Evolutionary conservation across 78 protist species (phyloP), one percentile per base, ranked within the genome.

Genomic region (Pirum gemmata): DNA sequence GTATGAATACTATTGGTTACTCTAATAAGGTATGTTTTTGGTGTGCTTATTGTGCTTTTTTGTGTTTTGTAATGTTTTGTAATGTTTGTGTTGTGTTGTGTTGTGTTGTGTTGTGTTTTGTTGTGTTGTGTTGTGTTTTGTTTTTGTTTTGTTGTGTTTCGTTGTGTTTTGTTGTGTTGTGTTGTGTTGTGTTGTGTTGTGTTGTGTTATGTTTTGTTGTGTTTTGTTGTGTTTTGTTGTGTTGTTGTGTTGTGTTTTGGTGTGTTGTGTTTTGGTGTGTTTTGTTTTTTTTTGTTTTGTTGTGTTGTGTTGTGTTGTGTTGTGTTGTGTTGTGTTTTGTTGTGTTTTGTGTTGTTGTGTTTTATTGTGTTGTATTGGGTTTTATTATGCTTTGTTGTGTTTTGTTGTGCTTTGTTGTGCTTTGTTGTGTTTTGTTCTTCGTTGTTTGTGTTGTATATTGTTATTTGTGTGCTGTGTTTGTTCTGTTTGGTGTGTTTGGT

Each of bases 1-100:
- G 89, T 41, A 67, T 67, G 89, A 86, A 86, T 61, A 38, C 51
- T 73, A 37, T 86, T 34, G 89, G 89, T 61, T 76, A 51, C 13
- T 51, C 67, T 51, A 13, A 51, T 21, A 51, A 51, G 67, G 67
- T 51, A 13, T 51, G 31, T 5, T 13, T 51, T 51, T 51, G 5
- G 67, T 51, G 67, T 13, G 67, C 13, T 51, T 13, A 21, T 51
- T 51, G 67, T 21, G 67, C 67, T 51, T 51, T 13, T 51, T 51
- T 51, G 67, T 51, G 5, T 51, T 51, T 5, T 51, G 67, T 51
- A 13, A 21, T 51, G 67, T 51, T 51, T 51, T 51, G 67, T 51
- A 21, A 13, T 13, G 67, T 51, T 51, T 51, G 5, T 13, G 67
- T 5, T 51, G 31, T 21, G 13, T 51, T 51, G 67, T 51, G 67